Base-by-base conservation (phyloP, 2,329 filamentous ascomycete genomes). In the Myriosclerotinia curreyana region DNA sequence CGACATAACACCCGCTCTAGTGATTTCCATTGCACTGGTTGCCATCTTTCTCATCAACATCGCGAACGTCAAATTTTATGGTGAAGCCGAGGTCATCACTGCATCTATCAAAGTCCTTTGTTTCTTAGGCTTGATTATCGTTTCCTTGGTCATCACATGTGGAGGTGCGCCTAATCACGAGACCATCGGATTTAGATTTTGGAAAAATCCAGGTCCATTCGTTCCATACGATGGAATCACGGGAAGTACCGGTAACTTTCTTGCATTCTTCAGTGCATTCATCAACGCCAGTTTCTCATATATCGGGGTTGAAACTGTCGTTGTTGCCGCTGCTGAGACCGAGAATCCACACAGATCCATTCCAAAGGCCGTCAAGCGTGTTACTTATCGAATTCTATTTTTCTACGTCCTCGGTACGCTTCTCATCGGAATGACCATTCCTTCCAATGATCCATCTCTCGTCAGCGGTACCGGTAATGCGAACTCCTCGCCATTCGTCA, bases 71-170 rank as follows among this genome's bases (percentile, higher is more conserved):
- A 89, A 89, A 71, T 90, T 89, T 28, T 96, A 95, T 70, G 92
- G 91, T 73, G 92, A 96, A 75, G 91, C 90, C 51, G 92, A 96
- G 72, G 96, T 96, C 69, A 78, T 92, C 62, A 94, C 96, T 73
- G 90, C 90, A 40, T 86, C 92, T 62, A 81, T 97, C 78, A 97
- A 97, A 75, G 86, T 96, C 63, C 80, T 76, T 12, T 83, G 86
- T 25, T 83, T 85, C 67, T 76, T 82, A 7, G 86, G 85, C 5
- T 88, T 89, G 73, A 88, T 89, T 73, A 80, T 89, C 68, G 76
- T 87, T 38, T 84, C 82, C 53, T 75, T 88, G 36, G 78, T 88
- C 64, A 84, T 88, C 70, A 83, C 86, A 68, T 79, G 87, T 1
- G 86, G 87, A 44, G 86, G 86, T 56, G 80, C 85, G 1, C 82